These are phyloP conservation scores for Cladosporium sp. DNA, from an alignment of 2,329 filamentous ascomycete genomes.

Conservation along the genomic window DNA sequence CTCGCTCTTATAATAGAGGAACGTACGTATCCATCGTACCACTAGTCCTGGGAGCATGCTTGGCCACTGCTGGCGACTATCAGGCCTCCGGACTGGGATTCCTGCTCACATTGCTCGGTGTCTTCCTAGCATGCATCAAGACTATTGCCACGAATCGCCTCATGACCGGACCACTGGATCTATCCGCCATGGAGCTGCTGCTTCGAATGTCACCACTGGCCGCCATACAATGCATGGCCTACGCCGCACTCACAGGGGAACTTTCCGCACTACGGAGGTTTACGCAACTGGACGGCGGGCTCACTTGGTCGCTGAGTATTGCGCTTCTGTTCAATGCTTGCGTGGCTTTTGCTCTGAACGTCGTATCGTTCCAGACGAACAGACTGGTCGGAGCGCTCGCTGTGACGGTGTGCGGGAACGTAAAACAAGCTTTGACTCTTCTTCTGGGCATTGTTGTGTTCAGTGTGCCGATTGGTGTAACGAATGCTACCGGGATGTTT, in stretches of 20 bases:
- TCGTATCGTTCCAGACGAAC: conserved; percentile 28
- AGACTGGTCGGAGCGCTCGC: conserved; percentile 26
- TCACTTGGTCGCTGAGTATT: conserved; percentile 11
- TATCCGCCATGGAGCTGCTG: conserved; percentile 56
- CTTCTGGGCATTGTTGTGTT: conserved; percentile 25
- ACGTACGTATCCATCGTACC: conserved; percentile 57
- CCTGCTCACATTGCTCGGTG: conserved; percentile 33
- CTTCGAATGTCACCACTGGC: conserved; percentile 57
- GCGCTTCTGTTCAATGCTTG: conserved; percentile 23
- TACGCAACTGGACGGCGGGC: conserved; percentile 12
- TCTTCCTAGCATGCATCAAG: conserved; percentile 41
- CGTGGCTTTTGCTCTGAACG: conserved; percentile 25
- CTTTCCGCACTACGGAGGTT: conserved; percentile 12
- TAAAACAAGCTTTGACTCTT: conserved; percentile 28
- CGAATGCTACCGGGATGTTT: conserved; percentile 51
- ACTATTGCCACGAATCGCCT: conserved; percentile 59
- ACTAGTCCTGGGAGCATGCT: conserved; percentile 53
- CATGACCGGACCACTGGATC: conserved; percentile 54
- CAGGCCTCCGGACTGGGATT: conserved; percentile 52
- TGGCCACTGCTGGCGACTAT: conserved; percentile 58
- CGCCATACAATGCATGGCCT: conserved; percentile 48
- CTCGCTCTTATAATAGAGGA: conserved; percentile 48
- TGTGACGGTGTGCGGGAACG: conserved; percentile 23
- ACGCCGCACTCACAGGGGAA: conserved; percentile 49
- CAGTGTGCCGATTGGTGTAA: conserved; percentile 21